A percentile compares a stretch with the other conserved stretches of the same genome.
phyloP scores from a whole-genome alignment of 2,329 filamentous ascomycete genomes.

The Fusarium sp. region DNA sequence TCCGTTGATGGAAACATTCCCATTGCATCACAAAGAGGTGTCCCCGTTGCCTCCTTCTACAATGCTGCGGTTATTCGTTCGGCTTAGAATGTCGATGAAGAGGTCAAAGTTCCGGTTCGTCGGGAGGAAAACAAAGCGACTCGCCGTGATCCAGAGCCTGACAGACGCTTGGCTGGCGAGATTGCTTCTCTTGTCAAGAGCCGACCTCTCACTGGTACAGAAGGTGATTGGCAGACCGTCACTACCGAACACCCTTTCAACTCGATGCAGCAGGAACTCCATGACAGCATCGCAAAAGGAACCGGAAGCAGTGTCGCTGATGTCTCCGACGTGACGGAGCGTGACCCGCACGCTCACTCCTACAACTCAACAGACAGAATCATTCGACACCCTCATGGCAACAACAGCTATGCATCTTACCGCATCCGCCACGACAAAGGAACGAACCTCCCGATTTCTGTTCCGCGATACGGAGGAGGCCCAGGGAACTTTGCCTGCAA shows the following conservation, averaged over 20 bases:
- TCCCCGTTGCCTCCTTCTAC: slow-evolving; percentile 52
- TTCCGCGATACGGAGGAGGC: slow-evolving; percentile 40
- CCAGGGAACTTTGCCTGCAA: slow-evolving; percentile 41
- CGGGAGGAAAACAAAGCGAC: slow-evolving; percentile 27
- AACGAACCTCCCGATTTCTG: slow-evolving; percentile 36
- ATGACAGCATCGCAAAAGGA: slow-evolving; percentile 47
- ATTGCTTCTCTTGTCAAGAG: slow-evolving; percentile 40
- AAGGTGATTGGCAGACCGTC: slow-evolving; percentile 56
- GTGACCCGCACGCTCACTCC: slow-evolving; percentile 36
- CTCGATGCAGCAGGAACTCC: slow-evolving; percentile 39
- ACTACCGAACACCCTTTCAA: slow-evolving; percentile 50
- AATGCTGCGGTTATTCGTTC: slow-evolving; percentile 55
- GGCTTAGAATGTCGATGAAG: slow-evolving; percentile 58
- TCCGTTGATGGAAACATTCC: slow-evolving; percentile 9
- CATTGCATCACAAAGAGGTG: slow-evolving; percentile 11
- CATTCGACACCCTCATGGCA: slow-evolving; percentile 46
- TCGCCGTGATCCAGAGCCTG: slow-evolving; percentile 6
- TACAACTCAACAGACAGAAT: slow-evolving; percentile 47
- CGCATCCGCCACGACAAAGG: slow-evolving; percentile 44
- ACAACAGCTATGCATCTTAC: slow-evolving; percentile 23
- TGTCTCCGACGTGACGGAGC: slow-evolving; percentile 55
- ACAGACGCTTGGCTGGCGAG: slow-evolving; percentile 29
- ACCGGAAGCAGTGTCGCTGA: slow-evolving; percentile 62
- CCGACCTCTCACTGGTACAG: slow-evolving; percentile 34
- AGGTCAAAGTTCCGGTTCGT: slow-evolving; percentile 54